Percentiles rank a stretch among this genome's conserved stretches.
These are phyloP conservation scores for Aegilops speltoides DNA, from an alignment of 176 grass and related monocot species.

Conservation along the genomic window DNA sequence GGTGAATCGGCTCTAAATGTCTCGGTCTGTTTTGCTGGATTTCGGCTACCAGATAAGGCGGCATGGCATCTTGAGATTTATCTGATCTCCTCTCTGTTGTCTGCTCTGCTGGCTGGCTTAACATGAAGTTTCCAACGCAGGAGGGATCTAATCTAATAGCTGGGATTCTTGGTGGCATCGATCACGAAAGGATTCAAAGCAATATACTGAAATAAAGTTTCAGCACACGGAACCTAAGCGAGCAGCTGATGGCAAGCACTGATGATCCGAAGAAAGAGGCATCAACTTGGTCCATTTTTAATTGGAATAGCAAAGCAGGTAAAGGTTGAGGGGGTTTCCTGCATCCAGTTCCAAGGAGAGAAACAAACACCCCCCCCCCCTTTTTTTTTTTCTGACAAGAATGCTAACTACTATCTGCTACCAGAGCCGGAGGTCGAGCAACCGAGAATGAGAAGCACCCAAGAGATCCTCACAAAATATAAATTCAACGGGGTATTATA, in stretches of 20 bases:
- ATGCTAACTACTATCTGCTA: conserved; percentile 18
- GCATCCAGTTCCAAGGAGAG: not conserved
- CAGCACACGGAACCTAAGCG: not conserved
- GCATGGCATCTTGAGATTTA: conserved; percentile 2
- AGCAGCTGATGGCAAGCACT: conserved; percentile 25
- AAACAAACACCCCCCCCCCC: not conserved
- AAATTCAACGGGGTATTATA: conserved; percentile 72
- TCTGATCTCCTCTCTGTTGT: not conserved
- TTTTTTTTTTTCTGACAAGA: not conserved
- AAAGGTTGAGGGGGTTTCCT: conserved; percentile 33
- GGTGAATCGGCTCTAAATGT: conserved; percentile 27
- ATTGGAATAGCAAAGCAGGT: conserved; percentile 48
- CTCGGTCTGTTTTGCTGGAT: not conserved
- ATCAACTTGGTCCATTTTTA: conserved; percentile 29
- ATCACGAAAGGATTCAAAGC: conserved; percentile 37
- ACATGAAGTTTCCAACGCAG: conserved; percentile 32
- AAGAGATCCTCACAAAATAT: conserved; percentile 95
- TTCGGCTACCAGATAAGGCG: conserved; percentile 35
- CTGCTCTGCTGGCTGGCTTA: not conserved
- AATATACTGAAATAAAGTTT: conserved; percentile 2
- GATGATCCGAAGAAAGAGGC: conserved; percentile 44
- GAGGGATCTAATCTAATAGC: conserved; percentile 30
- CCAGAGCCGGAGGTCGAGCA: conserved; percentile 10
- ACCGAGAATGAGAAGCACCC: conserved; percentile 70
- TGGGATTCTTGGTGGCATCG: conserved; percentile 30